Percentiles rank a stretch among this genome's conserved stretches.
These are phyloP conservation scores for Aspergillus luchuensis DNA, from an alignment of 2,329 filamentous ascomycete species.

Conservation along the genomic window DNA sequence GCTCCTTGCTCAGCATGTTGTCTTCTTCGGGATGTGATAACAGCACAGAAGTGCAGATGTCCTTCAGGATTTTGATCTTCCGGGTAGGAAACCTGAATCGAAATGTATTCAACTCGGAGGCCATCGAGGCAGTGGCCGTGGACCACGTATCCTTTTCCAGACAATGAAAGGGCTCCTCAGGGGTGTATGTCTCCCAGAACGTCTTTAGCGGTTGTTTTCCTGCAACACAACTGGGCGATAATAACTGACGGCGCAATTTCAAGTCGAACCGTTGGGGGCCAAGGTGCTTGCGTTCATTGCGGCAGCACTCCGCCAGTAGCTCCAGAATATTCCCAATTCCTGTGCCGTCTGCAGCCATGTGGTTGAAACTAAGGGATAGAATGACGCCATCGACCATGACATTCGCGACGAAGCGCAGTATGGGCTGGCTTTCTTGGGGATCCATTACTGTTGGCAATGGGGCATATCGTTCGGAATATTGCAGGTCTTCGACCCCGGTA, in stretches of 20 bases:
- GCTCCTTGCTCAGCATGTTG: background rate
- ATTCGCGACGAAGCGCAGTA: constrained; percentile 2
- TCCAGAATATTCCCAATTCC: constrained; percentile 2
- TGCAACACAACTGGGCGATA: background rate
- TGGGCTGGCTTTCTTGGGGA: background rate
- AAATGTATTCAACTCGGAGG: background rate
- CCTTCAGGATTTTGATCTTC: background rate
- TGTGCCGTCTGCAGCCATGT: constrained; percentile 1
- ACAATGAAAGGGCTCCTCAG: background rate
- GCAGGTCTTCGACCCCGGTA: background rate
- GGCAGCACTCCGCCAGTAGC: background rate
- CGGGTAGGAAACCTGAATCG: background rate
- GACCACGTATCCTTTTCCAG: background rate
- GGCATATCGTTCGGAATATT: background rate
- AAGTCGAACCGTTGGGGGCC: background rate
- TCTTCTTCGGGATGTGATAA: background rate
- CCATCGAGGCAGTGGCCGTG: background rate
- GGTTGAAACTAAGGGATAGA: constrained; percentile 1
- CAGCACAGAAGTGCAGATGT: background rate
- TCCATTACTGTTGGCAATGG: background rate
- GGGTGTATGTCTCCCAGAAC: background rate
- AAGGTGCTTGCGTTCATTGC: background rate
- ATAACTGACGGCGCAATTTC: background rate
- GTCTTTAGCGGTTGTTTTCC: background rate
- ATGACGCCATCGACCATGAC: constrained; percentile 1